Evolutionary conservation across 192 early-diverging fungal genomes (phyloP), one percentile per base, ranked within the genome.

Genomic region (Mortierella hygrophila): DNA sequence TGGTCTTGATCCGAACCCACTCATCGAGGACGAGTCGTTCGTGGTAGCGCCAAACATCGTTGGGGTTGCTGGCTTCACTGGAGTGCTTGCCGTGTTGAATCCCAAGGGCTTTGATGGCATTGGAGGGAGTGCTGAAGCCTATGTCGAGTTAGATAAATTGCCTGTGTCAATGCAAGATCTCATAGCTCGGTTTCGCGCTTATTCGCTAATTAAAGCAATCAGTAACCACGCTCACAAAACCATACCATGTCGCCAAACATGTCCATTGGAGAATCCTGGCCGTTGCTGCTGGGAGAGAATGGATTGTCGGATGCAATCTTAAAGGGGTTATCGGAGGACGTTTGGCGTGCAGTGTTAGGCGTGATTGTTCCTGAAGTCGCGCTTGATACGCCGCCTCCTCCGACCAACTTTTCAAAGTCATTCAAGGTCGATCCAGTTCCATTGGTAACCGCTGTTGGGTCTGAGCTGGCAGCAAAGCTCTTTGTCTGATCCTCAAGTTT

Each of bases 401-500:
- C 47, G 2, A 88, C 88, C 18, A 88, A 77, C 69, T 84, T 83
- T 72, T 83, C 88, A 85, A 88, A 88, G 40, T 88, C 82, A 35
- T 86, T 79, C 71, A 86, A 40, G n/a, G 84, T 80, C 13, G 81
- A 44, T 26, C 46, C 75, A 16, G 46, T 49, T 23, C 88, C 70
- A 29, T 88, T 88, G 37, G 85, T 60, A 3, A 82, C 37, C 5
- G 60, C 75, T 40, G 68, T 32, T n/a, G 79, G 75, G 15, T 77
- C 87, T 4, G 77, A 75, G 38, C 44, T 81, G 4, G 84, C 82
- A 0, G 88, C 79, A 57, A 86, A 85, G 23, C 80, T 88, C 55
- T 87, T 81, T 18, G 91, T 91, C 40, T 90, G 91, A 15, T 88
- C 90, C 55, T 93, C 91, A 44, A 91, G 74, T 16, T 86, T 88